These are phyloP conservation scores for Teratosphaeria zuluensis DNA, from an alignment of 2,329 filamentous ascomycete species.

Conservation along the genomic window DNA sequence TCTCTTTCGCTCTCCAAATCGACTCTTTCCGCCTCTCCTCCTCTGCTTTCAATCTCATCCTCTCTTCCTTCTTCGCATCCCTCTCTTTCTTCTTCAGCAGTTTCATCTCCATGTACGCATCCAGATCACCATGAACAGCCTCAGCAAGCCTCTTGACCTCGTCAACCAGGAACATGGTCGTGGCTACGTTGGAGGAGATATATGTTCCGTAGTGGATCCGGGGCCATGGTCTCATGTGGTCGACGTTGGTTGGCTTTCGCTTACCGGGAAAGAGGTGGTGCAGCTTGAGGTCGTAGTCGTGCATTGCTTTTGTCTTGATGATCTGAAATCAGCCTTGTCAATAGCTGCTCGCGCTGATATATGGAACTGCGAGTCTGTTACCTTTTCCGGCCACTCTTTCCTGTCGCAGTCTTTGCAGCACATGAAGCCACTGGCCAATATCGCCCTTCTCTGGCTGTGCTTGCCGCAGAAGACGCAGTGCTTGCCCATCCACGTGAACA, in stretches of 20 bases:
- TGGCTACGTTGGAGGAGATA: constrained; percentile 8
- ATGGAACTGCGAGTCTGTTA: no score
- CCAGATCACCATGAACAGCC: constrained; percentile 12
- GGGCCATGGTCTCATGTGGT: constrained; percentile 2
- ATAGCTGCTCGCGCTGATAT: no score
- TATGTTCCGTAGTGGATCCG: constrained; percentile 18
- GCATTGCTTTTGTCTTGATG: constrained; percentile 19
- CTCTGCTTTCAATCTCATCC: constrained; percentile 2
- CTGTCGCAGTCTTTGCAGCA: constrained; percentile 23
- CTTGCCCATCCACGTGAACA: constrained; percentile 15
- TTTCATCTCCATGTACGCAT: constrained; percentile 8
- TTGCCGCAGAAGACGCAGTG: constrained; percentile 26
- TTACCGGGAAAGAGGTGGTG: constrained; percentile 14
- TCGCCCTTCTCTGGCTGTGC: constrained; percentile 13
- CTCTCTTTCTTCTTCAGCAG: constrained; percentile 5
- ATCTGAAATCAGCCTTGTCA: no score
- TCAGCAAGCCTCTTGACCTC: constrained; percentile 17
- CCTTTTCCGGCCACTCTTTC: constrained; percentile 19
- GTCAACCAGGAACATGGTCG: constrained; percentile 19
- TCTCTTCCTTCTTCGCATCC: constrained; percentile 7
- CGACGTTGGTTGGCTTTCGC: background rate
- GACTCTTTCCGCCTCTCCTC: background rate
- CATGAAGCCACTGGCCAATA: constrained; percentile 20
- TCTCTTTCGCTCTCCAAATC: background rate
- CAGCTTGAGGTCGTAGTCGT: constrained; percentile 13